Conservation (phyloP, 108 stramenopile genomes). For the Skeletonema marinoi region DNA sequence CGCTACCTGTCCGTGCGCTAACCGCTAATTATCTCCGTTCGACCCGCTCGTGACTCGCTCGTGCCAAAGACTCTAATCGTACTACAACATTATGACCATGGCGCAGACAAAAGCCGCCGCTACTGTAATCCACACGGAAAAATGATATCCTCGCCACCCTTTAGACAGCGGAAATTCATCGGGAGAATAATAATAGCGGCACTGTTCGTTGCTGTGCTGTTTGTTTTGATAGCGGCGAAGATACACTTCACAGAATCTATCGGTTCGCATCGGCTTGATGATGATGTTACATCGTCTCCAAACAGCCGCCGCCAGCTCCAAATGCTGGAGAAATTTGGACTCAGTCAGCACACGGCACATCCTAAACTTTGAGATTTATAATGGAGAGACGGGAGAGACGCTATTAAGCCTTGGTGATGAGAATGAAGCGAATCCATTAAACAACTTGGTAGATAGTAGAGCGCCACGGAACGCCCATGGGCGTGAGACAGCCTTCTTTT, state of each 20-base stretch:
- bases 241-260: background rate
- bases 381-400: slow-evolving; percentile 1
- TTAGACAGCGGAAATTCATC: background rate
- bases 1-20: no score
- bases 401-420: slow-evolving; percentile 3
- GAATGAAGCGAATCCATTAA: slow-evolving; percentile 18
- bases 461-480: background rate
- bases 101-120: background rate
- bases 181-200: background rate
- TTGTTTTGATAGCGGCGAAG: background rate
- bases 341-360: background rate
- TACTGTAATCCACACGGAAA: background rate
- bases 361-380: background rate
- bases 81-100: no score
- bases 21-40: no score
- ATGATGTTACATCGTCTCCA: background rate
- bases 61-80: no score
- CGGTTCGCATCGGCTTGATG: background rate
- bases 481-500: slow-evolving; percentile 20
- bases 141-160: background rate
- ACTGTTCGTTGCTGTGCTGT: background rate
- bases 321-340: background rate
- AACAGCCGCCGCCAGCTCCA: background rate
- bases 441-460: slow-evolving; percentile 17
- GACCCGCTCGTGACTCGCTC: no score